phyloP scores from a whole-genome alignment of 1,139 yeast species.

The Kodamaea sp. region DNA sequence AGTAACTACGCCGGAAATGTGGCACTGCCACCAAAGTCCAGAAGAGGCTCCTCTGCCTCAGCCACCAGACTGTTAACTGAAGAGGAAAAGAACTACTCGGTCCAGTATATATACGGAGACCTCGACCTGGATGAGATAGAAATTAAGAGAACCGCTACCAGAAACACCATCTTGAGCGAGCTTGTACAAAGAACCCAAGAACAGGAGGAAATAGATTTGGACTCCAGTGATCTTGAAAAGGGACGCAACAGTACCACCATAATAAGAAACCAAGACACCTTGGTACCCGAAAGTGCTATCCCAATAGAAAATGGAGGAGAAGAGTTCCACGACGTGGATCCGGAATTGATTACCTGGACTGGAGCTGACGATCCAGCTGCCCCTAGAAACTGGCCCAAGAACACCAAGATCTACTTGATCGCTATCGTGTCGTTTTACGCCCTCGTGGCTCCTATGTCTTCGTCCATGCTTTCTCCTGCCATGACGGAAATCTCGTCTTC shows the following conservation, averaged over 20 bases:
- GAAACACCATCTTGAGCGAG: slow-evolving; percentile 22
- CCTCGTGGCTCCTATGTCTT: slow-evolving; percentile 48
- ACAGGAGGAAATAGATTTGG: slow-evolving; percentile 12
- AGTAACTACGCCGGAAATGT: slow-evolving; percentile 4
- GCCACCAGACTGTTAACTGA: slow-evolving; percentile 10
- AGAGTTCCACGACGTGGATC: slow-evolving; percentile 40
- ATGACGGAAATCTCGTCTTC: slow-evolving; percentile 35
- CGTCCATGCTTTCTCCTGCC: slow-evolving; percentile 49
- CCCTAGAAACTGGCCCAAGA: slow-evolving; percentile 41
- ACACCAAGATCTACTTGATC: slow-evolving; percentile 29
- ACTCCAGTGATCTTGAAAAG: slow-evolving; percentile 10
- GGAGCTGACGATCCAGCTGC: slow-evolving; percentile 39
- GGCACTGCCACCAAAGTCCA: slow-evolving; percentile 2
- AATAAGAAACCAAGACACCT: slow-evolving; percentile 5
- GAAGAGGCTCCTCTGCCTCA: slow-evolving; percentile 1
- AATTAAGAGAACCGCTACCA: slow-evolving; percentile 21
- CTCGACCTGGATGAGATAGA: slow-evolving; percentile 23
- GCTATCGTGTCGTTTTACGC: slow-evolving; percentile 44
- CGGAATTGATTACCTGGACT: slow-evolving; percentile 46
- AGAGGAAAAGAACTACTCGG: slow-evolving; percentile 21
- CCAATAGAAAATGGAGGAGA: slow-evolving; percentile 39
- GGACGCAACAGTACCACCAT: slow-evolving; percentile 3
- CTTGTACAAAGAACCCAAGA: slow-evolving; percentile 17
- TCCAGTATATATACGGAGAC: slow-evolving; percentile 39
- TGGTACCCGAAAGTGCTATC: slow-evolving; percentile 20